These are phyloP conservation scores for Termitomyces sp. DNA, from an alignment of 768 basidiomycete genomes.

Conservation along the genomic window DNA sequence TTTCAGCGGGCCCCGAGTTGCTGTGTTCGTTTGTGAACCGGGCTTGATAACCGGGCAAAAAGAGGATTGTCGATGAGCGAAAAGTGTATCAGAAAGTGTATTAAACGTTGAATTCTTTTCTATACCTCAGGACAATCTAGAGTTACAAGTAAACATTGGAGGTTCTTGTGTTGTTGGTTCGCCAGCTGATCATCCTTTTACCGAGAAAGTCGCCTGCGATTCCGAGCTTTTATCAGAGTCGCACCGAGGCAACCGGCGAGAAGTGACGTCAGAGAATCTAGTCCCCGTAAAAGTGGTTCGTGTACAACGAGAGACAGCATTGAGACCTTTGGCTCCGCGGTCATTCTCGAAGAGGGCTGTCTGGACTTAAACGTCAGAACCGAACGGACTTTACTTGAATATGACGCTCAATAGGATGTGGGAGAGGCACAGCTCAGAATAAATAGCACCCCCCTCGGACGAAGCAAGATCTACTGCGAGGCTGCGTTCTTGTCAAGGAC, in stretches of 20 bases:
- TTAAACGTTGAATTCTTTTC: constrained; percentile 4
- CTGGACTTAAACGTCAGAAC: constrained; percentile 1
- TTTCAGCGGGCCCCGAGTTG: neutral
- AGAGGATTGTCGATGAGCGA: neutral
- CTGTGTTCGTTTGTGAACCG: neutral
- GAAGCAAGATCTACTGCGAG: constrained; percentile 4
- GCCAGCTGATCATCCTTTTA: neutral
- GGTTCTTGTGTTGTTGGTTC: neutral
- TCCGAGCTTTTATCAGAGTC: neutral
- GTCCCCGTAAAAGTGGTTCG: neutral
- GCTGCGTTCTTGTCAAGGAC: neutral
- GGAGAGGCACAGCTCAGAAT: constrained; percentile 5
- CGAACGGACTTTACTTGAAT: constrained; percentile 4
- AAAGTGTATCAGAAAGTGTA: constrained; percentile 11
- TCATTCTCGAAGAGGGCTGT: neutral
- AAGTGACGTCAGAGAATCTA: constrained; percentile 6
- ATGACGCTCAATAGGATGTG: constrained; percentile 3
- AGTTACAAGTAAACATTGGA: neutral
- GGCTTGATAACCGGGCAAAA: neutral
- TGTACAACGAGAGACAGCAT: neutral
- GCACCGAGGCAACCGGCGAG: constrained; percentile 3
- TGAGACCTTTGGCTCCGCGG: constrained; percentile 6
- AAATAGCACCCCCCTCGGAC: constrained; percentile 7
- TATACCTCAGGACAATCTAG: constrained; percentile 8
- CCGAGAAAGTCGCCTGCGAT: constrained; percentile 9